Evolutionary conservation across 495 filamentous ascomycete species (phyloP), one percentile per base, ranked within the genome.

Genomic region (Aspergillus indologenus): DNA sequence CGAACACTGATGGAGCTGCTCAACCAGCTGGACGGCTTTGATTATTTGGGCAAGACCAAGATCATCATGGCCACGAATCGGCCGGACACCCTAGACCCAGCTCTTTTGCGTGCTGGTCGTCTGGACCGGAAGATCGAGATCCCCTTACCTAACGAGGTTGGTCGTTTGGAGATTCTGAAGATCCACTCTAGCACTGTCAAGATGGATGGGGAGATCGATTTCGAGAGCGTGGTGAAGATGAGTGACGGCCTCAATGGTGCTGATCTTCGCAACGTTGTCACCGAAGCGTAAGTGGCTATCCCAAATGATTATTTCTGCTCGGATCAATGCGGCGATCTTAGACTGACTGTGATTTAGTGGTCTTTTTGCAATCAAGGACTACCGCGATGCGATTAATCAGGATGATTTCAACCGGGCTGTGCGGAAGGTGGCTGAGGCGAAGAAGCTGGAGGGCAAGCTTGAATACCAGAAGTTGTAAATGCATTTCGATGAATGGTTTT

Each of bases 41-140:
- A 99, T 72, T 99, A 99, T 73, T 82, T 99, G 5, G 95, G 95
- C 57, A 96, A 97, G 83, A 99, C 95, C 21, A 99, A 99, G 80
- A 99, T 99, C 75, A 99, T 98, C 78, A 99, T 99, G 95, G 95
- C 95, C 24, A 99, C 95, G 34, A 99, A 99, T 80, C 84, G 95
- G 72, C 95, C 95, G 15, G 95, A 99, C 72, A 99, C 95, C 2
- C 85, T 99, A 19, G 95, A 99, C 70, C 95, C 95, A 11, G 95
- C 95, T 11, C 79, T 99, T 57, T 79, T 99, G 53, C 86, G 95
- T 75, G 95, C 95, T 20, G 95, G 95, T 59, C 87, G 95, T 67
- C 78, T 99, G 63, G 95, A 99, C 71, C 83, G 95, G 58, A 99
- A 99, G 83, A 94, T 99, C 68, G 95, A 99, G 80, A 97, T 99